phyloP scores from a whole-genome alignment of 2,329 filamentous ascomycete genomes.

The Erysiphe pulchra region DNA sequence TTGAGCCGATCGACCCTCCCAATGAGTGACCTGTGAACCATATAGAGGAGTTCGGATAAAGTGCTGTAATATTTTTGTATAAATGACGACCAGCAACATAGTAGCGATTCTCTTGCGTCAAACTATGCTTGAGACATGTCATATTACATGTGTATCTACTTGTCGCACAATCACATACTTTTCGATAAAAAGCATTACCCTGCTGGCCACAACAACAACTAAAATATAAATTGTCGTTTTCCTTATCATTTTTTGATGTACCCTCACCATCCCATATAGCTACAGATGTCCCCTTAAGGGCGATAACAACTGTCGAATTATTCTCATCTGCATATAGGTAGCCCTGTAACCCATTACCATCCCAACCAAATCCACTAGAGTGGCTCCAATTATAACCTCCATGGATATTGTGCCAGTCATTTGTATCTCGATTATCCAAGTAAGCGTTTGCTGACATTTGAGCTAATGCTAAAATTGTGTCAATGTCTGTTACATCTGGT shows the following conservation, averaged over 20 bases:
- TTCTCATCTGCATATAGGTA: conserved; percentile 74
- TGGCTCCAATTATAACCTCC: conserved; percentile 60
- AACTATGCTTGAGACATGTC: conserved; percentile 54
- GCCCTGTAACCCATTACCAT: conserved; percentile 64
- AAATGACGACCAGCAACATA: conserved; percentile 74
- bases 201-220: conserved; percentile 94
- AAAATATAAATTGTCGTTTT: conserved; percentile 95
- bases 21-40: conserved; percentile 88
- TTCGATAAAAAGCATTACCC: conserved; percentile 67
- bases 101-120: conserved; percentile 68
- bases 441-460: conserved; percentile 82
- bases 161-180: conserved; percentile 81
- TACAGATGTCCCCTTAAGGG: conserved; percentile 70
- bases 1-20: conserved; percentile 67
- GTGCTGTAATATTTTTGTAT: conserved; percentile 71
- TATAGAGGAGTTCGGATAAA: conserved; percentile 63
- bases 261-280: conserved; percentile 93
- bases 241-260: conserved; percentile 89
- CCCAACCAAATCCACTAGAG: conserved; percentile 79
- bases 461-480: conserved; percentile 61
- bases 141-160: conserved; percentile 76
- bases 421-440: conserved; percentile 40
- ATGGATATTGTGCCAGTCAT: conserved; percentile 65
- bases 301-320: conserved; percentile 74
- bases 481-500: conserved; percentile 65